Conservation (phyloP, 2,329 filamentous ascomycete genomes). For the Bertia moriformis region DNA sequence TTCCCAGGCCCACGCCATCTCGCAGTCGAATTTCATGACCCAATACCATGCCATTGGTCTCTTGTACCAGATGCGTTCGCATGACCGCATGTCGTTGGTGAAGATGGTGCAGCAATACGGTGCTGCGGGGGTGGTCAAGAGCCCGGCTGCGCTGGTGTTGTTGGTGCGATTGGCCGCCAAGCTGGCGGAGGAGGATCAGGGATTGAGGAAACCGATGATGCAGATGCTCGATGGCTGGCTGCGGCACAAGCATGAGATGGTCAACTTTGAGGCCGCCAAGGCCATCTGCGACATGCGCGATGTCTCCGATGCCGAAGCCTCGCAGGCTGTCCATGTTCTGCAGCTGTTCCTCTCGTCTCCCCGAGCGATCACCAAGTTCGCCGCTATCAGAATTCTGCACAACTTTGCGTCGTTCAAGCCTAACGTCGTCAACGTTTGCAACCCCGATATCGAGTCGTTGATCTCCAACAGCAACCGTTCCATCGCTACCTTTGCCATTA, state of each 20-base stretch:
- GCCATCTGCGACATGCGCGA: slow-evolving; percentile 91
- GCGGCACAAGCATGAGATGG: slow-evolving; percentile 97
- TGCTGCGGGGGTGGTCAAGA: slow-evolving; percentile 81
- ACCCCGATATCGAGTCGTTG: slow-evolving; percentile 89
- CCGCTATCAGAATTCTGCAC: slow-evolving; percentile 88
- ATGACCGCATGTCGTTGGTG: slow-evolving; percentile 94
- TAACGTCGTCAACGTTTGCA: slow-evolving; percentile 78
- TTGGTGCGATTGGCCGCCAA: slow-evolving; percentile 85
- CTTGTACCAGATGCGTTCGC: slow-evolving; percentile 91
- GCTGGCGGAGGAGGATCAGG: slow-evolving; percentile 80
- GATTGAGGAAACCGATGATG: slow-evolving; percentile 90
- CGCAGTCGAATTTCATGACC: slow-evolving; percentile 86
- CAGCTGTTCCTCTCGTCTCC: slow-evolving; percentile 95
- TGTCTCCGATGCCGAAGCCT: slow-evolving; percentile 79
- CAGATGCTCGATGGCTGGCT: slow-evolving; percentile 91
- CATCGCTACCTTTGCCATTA: slow-evolving; percentile 96
- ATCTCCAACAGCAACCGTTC: slow-evolving; percentile 96
- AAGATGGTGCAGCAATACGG: slow-evolving; percentile 99
- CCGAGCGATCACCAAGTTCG: slow-evolving; percentile 90
- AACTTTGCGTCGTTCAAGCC: slow-evolving; percentile 96
- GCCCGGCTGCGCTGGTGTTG: slow-evolving; percentile 80
- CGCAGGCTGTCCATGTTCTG: slow-evolving; percentile 83
- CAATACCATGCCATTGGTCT: slow-evolving; percentile 98
- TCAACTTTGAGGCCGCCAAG: slow-evolving; percentile 98
- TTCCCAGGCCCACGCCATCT: slow-evolving; percentile 55